These are phyloP conservation scores for Malus hybrid DNA, from an alignment of 331 rosid species.

Conservation along the genomic window DNA sequence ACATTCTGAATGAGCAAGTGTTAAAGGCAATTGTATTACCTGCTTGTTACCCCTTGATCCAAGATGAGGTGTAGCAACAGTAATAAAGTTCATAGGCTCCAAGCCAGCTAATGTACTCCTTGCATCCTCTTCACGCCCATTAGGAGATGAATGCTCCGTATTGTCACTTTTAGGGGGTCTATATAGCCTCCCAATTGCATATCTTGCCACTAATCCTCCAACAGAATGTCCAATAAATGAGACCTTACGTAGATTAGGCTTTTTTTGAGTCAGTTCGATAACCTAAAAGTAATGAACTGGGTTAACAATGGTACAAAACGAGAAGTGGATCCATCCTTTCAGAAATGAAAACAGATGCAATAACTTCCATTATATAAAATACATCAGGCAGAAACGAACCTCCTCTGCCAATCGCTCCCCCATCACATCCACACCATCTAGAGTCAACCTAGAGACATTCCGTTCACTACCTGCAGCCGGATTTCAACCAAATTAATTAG, in stretches of 20 bases:
- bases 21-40: conserved; percentile 29
- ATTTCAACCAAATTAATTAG: not conserved
- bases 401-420: conserved; percentile 84
- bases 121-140: conserved; percentile 28
- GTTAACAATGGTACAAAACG: conserved; percentile 11
- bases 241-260: conserved; percentile 59
- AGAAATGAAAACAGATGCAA: conserved; percentile 5
- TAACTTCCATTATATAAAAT: not conserved
- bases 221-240: conserved; percentile 94
- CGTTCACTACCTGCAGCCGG: conserved; percentile 73
- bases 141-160: conserved; percentile 22
- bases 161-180: conserved; percentile 40
- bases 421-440: conserved; percentile 96
- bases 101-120: conserved; percentile 66
- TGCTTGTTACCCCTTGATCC: conserved; percentile 98
- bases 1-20: not conserved
- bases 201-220: conserved; percentile 93
- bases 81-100: conserved; percentile 79
- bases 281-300: conserved; percentile 40
- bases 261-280: conserved; percentile 56
- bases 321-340: not conserved
- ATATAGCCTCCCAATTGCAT: conserved; percentile 80
- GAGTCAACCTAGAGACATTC: conserved; percentile 61
- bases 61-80: conserved; percentile 96
- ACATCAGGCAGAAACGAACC: conserved; percentile 36